A percentile compares a stretch with the other conserved stretches of the same genome.
phyloP scores from a whole-genome alignment of 176 grass and related monocot genomes.

The Themeda triandra region DNA sequence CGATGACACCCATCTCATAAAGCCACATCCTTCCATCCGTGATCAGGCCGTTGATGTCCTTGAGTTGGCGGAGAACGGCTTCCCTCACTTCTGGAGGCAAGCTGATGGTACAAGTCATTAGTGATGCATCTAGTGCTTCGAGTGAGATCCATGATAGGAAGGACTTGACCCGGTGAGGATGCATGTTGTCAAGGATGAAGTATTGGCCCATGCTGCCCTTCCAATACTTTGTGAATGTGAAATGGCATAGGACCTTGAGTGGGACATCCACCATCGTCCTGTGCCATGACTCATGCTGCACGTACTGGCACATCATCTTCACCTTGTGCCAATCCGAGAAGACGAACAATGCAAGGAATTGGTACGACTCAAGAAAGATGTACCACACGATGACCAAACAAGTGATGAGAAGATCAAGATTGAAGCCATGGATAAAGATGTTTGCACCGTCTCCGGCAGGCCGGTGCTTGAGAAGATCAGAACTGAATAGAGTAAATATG shows the following conservation, averaged over 20 bases:
- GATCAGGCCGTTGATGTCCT: neutral
- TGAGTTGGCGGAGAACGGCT: neutral
- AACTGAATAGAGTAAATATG: neutral
- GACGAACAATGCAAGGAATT: neutral
- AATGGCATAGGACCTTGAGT: slow-evolving; percentile 5
- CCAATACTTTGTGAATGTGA: slow-evolving; percentile 14
- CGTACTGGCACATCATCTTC: slow-evolving; percentile 18
- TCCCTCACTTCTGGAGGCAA: too few species aligned
- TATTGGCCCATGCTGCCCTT: neutral
- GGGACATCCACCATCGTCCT: neutral
- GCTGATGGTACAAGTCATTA: too few species aligned
- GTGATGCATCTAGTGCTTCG: neutral
- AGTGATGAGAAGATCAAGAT: neutral
- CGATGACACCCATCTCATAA: neutral
- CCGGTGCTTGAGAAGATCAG: neutral
- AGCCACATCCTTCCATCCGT: neutral
- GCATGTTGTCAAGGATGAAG: neutral
- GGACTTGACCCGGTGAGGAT: neutral
- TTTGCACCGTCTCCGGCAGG: neutral
- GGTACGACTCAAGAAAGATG: slow-evolving; percentile 16
- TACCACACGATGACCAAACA: neutral
- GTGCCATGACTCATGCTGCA: neutral
- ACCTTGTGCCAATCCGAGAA: slow-evolving; percentile 30
- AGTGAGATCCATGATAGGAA: neutral
- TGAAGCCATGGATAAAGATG: slow-evolving; percentile 9